Conservation (phyloP, 2,329 filamentous ascomycete species). For the Mycogone perniciosa region DNA sequence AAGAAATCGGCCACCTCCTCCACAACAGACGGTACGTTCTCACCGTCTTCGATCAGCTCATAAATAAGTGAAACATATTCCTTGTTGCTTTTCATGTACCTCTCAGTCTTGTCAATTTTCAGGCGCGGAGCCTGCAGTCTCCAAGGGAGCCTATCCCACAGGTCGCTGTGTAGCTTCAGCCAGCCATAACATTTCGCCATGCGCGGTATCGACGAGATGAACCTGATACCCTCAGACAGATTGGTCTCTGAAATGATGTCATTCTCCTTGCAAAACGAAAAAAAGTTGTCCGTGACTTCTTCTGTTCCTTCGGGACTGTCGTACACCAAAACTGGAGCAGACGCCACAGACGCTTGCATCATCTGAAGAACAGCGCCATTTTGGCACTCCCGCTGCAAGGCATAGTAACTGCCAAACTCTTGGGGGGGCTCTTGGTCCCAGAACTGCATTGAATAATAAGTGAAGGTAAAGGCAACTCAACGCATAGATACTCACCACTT, state of each 20-base stretch:
- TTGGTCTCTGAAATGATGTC: too few species aligned
- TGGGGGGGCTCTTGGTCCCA: constrained; percentile 8
- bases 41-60: constrained; percentile 4
- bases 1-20: constrained; percentile 6
- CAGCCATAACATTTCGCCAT: constrained; percentile 9
- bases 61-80: constrained; percentile 5
- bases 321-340: constrained; percentile 1
- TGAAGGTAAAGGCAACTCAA: not conserved
- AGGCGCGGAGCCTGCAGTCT: not conserved
- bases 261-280: not conserved
- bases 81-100: not conserved
- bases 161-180: constrained; percentile 3
- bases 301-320: not conserved
- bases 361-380: constrained; percentile 12
- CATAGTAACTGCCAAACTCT: constrained; percentile 2
- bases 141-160: not conserved
- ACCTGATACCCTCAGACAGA: not conserved
- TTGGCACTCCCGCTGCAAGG: constrained; percentile 11
- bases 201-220: constrained; percentile 1
- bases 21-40: not conserved
- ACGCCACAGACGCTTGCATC: constrained; percentile 5
- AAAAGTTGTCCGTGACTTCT: not conserved
- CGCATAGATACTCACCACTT: constrained; percentile 6
- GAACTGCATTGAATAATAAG: not conserved
- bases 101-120: not conserved